phyloP scores from a whole-genome alignment of 108 stramenopile species.

The Cyclotella baltica region DNA sequence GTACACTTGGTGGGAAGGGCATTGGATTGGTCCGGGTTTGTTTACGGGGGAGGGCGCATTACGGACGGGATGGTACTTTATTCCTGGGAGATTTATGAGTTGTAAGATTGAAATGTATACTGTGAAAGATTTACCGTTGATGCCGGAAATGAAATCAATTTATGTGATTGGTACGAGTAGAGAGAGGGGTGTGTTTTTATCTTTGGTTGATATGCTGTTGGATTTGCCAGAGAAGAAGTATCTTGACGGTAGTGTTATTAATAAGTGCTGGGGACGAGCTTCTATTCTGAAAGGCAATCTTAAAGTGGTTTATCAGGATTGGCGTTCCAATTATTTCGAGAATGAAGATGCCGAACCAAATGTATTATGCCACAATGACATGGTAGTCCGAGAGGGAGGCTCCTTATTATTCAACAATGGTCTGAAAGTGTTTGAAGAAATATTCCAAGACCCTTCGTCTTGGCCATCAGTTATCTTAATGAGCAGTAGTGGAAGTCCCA shows the following conservation, averaged over 20 bases:
- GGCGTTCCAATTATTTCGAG: slow-evolving; percentile 35
- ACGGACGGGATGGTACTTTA: slow-evolving; percentile 41
- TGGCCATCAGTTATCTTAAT: slow-evolving; percentile 44
- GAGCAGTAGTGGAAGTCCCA: slow-evolving; percentile 10
- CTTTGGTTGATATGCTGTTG: slow-evolving; percentile 37
- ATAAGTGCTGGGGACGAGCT: slow-evolving; percentile 44
- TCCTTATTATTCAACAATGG: slow-evolving; percentile 28
- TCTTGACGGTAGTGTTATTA: slow-evolving; percentile 11
- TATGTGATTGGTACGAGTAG: slow-evolving; percentile 41
- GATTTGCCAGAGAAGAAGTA: slow-evolving; percentile 21
- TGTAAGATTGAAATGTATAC: slow-evolving; percentile 41
- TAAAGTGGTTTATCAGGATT: slow-evolving; percentile 47
- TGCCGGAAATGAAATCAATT: slow-evolving; percentile 35
- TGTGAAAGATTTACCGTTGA: slow-evolving; percentile 12
- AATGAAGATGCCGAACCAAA: neutral
- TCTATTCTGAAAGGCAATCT: slow-evolving; percentile 27
- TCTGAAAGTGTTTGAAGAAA: slow-evolving; percentile 38
- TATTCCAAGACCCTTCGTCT: slow-evolving; percentile 32
- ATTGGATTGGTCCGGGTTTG: slow-evolving; percentile 43
- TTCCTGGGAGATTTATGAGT: slow-evolving; percentile 29
- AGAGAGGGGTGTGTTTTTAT: slow-evolving; percentile 43
- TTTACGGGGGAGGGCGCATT: slow-evolving; percentile 12
- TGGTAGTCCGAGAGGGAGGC: slow-evolving; percentile 19
- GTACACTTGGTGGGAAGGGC: slow-evolving; percentile 39
- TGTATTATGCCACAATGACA: slow-evolving; percentile 48